Evolutionary conservation across 352 stramenopile genomes (phyloP).

Genomic region (Phytophthora melonis): DNA sequence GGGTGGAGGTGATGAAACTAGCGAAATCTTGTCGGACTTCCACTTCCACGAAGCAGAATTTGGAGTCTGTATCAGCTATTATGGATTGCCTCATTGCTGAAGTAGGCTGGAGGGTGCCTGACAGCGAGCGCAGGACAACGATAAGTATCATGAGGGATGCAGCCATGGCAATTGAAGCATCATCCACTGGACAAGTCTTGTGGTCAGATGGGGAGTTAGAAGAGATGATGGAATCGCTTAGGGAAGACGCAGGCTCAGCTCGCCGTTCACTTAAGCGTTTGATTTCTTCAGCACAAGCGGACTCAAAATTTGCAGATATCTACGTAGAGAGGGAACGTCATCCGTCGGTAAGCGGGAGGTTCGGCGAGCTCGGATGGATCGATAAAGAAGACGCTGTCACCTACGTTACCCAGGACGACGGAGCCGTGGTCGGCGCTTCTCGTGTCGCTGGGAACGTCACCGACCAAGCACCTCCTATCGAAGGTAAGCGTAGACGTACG

Average conservation of each 20-base stretch:
- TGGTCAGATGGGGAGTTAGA: not conserved
- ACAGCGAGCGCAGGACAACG: not conserved
- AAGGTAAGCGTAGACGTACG: too few relatives aligned
- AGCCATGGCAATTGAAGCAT: not conserved
- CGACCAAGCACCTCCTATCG: too few relatives aligned
- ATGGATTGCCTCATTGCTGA: not conserved
- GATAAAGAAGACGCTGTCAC: not conserved
- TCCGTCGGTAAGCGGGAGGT: not conserved
- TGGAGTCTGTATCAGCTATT: not conserved
- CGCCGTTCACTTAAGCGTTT: not conserved
- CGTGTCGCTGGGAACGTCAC: too few relatives aligned
- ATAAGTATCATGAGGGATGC: not conserved
- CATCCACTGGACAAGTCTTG: not conserved
- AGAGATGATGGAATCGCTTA: not conserved
- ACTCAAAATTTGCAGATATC: not conserved
- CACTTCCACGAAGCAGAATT: not conserved
- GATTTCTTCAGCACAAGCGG: not conserved
- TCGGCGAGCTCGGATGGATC: not conserved
- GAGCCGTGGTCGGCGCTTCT: too few relatives aligned
- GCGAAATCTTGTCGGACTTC: not conserved
- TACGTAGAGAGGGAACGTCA: not conserved
- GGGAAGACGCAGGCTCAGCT: not conserved
- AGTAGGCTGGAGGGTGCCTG: not conserved
- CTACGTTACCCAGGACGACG: too few relatives aligned
- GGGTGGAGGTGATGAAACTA: not conserved